Base-by-base conservation (phyloP, 2,329 filamentous ascomycete species). In the Sporothrix phasma region DNA sequence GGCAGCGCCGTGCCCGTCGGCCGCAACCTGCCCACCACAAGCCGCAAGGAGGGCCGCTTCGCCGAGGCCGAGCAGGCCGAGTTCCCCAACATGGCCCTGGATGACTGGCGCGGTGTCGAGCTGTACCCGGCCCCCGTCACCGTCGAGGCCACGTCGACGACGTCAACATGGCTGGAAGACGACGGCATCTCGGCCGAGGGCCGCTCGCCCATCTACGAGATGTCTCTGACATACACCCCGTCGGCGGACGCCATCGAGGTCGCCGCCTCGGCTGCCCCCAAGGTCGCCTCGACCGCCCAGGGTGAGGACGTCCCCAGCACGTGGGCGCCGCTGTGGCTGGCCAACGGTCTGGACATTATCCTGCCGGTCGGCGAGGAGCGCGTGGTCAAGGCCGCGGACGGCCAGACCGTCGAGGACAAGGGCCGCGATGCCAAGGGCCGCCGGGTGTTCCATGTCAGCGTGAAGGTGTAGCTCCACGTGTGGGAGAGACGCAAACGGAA, bases 41-140 rank as follows among this genome's bases (percentile, higher is more conserved):
- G 56, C 51, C 59, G 68, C 24, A 29, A 69, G 19, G 69, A 68
- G 3, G 67, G 64, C 17, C 29, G 31, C 5, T 31, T 22, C 31
- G 54, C 45, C 62, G 54, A 56, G 53, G 46, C 22, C 51, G 69
- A 70, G 7, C 68, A 73, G 45, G 69, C 67, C 0, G 72, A 74
- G 66, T 73, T 73, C 63, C 71, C 72, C 0, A 61, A 59, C 51
- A 47, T 73, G 26, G 69, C 69, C 49, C 71, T 69, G 46, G 73
- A 75, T 53, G 72, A 74, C 67, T 73, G 69, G 68, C 70, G 73
- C 11, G 72, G 69, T 3, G 69, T 74, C n/a, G 74, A 75, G 68
- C 70, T 75, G 47, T 75, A 71, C 66, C 74, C 74, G 10, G 71
- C 72, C 3, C 70, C 61, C 3, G 11, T 10, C 22, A 24, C 39